Base-by-base conservation (phyloP, 495 filamentous ascomycete genomes). In the Penicillium lagena region DNA sequence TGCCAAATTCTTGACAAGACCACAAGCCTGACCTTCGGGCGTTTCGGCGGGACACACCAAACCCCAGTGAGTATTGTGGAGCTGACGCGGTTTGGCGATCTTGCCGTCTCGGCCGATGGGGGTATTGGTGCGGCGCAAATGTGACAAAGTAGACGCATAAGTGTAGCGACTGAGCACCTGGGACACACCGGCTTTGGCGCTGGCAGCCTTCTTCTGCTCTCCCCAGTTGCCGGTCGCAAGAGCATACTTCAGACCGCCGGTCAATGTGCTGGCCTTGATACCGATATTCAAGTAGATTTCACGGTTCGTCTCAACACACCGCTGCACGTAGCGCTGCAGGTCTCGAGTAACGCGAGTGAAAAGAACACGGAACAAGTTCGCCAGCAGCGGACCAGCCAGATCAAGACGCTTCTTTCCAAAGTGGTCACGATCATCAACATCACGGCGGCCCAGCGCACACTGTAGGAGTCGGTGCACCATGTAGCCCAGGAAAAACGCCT, bases 191-290 rank as follows among this genome's bases (percentile, higher is more conserved):
- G 93, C 93, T 51, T 95, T 97, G 1, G 89, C 84, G 51, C 80
- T 85, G 51, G 85, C 86, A 13, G 93, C 91, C 73, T 97, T 97
- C 78, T 96, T 99, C 67, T 97, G 93, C 49, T 97, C 93, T 48
- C 94, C 94, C 93, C 93, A 99, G 66, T 99, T 99, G 45, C 93
- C 93, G 7, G 93, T 99, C n/a, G 93, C 90, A 35, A 99, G 76
- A 33, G 90, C 95, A 59, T 97, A 97, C 63, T 95, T 94, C 54
- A 99, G 70, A 36, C 88, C 94, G 60, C 90, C 91, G 7, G 90
- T 94, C 44, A 99, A 75, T 9, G 87, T 93, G 39, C 78, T 81
- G n/a, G 83, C 80, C 75, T 96, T 96, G 55, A 96, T 81, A 51
- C 89, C 93, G 38, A 97, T 73, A 13, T 84, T 87, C 13, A 96